Percentiles rank a stretch among this genome's conserved stretches.
Conservation (phyloP, 768 basidiomycete genomes). For the Phallus indusiatus region DNA sequence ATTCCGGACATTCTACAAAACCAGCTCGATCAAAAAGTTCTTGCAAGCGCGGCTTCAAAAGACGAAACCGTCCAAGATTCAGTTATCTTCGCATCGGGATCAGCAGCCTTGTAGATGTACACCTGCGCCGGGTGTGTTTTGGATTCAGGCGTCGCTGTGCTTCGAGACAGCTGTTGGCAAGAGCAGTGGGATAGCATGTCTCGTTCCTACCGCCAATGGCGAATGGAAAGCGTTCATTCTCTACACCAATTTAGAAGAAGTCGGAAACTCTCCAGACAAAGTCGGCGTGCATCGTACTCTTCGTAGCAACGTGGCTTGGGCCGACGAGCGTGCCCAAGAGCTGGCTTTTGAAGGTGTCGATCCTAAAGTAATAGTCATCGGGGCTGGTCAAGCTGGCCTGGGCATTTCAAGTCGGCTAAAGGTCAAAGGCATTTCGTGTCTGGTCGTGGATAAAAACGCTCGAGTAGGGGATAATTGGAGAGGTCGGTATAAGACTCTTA, state of each 20-base stretch:
- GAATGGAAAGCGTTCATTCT: constrained; percentile 39
- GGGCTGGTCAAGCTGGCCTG: constrained; percentile 45
- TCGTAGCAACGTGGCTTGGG: constrained; percentile 28
- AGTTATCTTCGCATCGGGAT: constrained; percentile 8
- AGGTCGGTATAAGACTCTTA: constrained; percentile 54
- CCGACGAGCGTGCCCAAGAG: constrained; percentile 28
- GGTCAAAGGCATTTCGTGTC: constrained; percentile 33
- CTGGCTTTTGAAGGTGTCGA: constrained; percentile 33
- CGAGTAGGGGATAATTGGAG: constrained; percentile 61
- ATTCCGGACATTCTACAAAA: constrained; percentile 46
- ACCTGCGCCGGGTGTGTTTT: constrained; percentile 34
- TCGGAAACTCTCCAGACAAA: constrained; percentile 41
- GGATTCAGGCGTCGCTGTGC: constrained; percentile 46
- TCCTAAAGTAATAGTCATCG: constrained; percentile 43
- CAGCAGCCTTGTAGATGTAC: constrained; percentile 11
- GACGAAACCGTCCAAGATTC: constrained; percentile 8
- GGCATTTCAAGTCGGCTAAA: constrained; percentile 52
- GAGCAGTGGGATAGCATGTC: constrained; percentile 42
- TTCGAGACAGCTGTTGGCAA: constrained; percentile 36
- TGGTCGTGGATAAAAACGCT: constrained; percentile 54
- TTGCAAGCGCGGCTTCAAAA: constrained; percentile 35
- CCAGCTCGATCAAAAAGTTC: constrained; percentile 30
- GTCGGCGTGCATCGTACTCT: constrained; percentile 27
- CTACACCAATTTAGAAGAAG: constrained; percentile 44
- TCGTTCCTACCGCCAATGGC: constrained; percentile 38